Percentiles rank a stretch among this genome's conserved stretches.
phyloP scores from a whole-genome alignment of 495 filamentous ascomycete species.

The Penicillium egyptiacum region DNA sequence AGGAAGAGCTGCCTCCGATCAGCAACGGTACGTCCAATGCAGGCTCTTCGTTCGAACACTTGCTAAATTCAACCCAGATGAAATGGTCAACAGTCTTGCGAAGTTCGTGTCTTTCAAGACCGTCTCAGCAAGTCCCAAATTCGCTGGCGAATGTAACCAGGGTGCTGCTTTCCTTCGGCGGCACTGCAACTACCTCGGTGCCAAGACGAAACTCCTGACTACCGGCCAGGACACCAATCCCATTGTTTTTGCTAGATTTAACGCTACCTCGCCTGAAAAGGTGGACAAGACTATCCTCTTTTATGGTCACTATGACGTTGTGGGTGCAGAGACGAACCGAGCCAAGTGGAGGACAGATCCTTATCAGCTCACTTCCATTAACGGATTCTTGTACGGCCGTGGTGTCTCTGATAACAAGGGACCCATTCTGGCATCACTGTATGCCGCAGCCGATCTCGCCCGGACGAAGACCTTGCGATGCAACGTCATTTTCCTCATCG shows the following conservation, averaged over 20 bases:
- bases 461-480: conserved; percentile 74
- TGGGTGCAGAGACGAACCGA: conserved; percentile 78
- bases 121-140: conserved; percentile 79
- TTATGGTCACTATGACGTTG: conserved; percentile 99
- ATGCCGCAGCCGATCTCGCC: conserved; percentile 84
- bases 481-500: conserved; percentile 90
- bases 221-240: conserved; percentile 78
- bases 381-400: conserved; percentile 95
- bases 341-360: conserved; percentile 82
- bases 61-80: conserved; percentile 48
- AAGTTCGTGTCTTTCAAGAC: conserved; percentile 90
- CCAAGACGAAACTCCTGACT: conserved; percentile 78
- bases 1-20: conserved; percentile 49
- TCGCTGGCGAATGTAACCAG: conserved; percentile 84
- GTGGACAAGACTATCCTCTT: conserved; percentile 86
- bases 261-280: conserved; percentile 55
- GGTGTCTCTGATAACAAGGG: conserved; percentile 98
- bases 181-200: conserved; percentile 87
- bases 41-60: neutral
- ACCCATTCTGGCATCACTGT: conserved; percentile 87
- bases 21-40: conserved; percentile 53
- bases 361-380: conserved; percentile 77
- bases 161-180: conserved; percentile 87
- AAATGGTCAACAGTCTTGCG: conserved; percentile 77
- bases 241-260: conserved; percentile 85